Base-by-base conservation (phyloP, 208 protist genomes). In the Trypanosoma scelopori region DNA sequence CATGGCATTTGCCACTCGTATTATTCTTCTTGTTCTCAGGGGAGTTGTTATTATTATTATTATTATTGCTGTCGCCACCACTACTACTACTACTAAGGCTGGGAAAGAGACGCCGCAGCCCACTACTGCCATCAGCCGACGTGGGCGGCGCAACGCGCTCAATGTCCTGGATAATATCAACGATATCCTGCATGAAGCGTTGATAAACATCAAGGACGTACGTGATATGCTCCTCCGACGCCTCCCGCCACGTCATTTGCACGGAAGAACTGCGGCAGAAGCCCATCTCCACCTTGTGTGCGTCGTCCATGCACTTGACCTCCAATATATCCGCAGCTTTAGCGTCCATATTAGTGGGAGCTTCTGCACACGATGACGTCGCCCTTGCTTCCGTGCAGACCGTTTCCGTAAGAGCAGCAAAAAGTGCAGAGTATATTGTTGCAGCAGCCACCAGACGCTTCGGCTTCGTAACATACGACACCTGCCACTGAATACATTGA, bases 211-310 rank as follows among this genome's bases (percentile, higher is more conserved):
- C 49, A 15, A 62, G 4, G 1, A 72, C 11, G 46, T 64, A 65
- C 1, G 45, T 28, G 35, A 74, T 45, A 69, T 80, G 71, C 12
- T 69, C 51, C 28, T 65, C 51, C 6, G 49, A 55, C 11, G 81
- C 67, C 15, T 63, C 56, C 25, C 41, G 5, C 72, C 74, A 86
- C 28, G 22, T 48, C 18, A 80, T 48, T n/a, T 55, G 43, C 30
- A 80, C 76, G 12, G 57, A 56, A 15, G 13, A 65, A 42, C 59
- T 57, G 11, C 52, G 55, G 56, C 67, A 76, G 58, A 81, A 79
- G n/a, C 61, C 61, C 39, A 80, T 56, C 23, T 25, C 58, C 39
- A 60, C 35, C 35, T 60, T 49, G 45, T 51, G 46, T 6, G 30
- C 58, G 50, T 66, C 67, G 0, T 53, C 13, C 37, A 15, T 23